A percentile compares a stretch with the other conserved stretches of the same genome.
Evolutionary conservation across 192 early-diverging fungal genomes (phyloP).

Genomic region (Podila epicladia): DNA sequence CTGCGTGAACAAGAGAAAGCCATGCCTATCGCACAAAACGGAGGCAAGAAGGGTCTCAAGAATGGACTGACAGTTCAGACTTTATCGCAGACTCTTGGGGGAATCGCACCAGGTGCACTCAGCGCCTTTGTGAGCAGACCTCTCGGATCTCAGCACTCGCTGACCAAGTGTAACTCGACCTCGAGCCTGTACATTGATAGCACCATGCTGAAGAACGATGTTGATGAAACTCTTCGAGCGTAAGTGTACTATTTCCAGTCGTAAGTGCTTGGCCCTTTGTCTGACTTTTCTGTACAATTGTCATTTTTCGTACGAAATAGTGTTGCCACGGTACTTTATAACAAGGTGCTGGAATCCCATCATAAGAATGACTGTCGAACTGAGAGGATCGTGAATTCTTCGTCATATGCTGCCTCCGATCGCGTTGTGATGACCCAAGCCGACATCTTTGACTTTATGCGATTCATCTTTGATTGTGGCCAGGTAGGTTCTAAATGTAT

Average conservation of each 20-base stretch:
- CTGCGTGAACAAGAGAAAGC: background rate
- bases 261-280: background rate
- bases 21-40: background rate
- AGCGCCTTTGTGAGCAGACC: constrained; percentile 28
- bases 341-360: constrained; percentile 43
- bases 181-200: constrained; percentile 50
- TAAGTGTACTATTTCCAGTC: constrained; percentile 6
- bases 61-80: constrained; percentile 25
- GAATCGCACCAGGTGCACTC: constrained; percentile 34
- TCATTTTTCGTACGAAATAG: background rate
- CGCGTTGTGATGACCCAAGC: constrained; percentile 42
- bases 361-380: constrained; percentile 33
- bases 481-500: constrained; percentile 33
- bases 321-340: constrained; percentile 35
- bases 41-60: background rate
- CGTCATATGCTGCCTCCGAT: constrained; percentile 30
- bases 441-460: constrained; percentile 70
- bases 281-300: background rate
- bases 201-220: constrained; percentile 47
- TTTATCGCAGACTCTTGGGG: background rate
- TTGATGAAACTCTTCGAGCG: constrained; percentile 44
- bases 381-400: constrained; percentile 39
- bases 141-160: constrained; percentile 22
- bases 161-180: constrained; percentile 49
- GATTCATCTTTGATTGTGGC: constrained; percentile 72